Percentiles rank a stretch among this genome's conserved stretches.
phyloP scores from a whole-genome alignment of 176 grass and related monocot genomes.

The Tillandsia leiboldiana region DNA sequence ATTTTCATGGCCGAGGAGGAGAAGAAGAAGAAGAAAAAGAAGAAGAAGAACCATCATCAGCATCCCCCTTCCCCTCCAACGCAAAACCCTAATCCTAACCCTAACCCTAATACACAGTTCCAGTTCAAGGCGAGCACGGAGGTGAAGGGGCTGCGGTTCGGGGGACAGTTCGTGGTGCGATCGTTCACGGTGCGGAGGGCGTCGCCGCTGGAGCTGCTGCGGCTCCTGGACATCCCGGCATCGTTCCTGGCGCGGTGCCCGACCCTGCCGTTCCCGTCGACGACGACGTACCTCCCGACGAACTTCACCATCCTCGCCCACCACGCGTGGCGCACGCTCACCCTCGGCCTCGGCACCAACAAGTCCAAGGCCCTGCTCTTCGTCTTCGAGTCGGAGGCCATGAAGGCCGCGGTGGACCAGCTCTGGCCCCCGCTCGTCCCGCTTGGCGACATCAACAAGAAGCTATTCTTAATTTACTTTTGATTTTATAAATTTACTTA shows the following conservation, averaged over 20 bases:
- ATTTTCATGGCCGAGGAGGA: no score
- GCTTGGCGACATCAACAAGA: slow-evolving; percentile 90
- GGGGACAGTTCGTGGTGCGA: slow-evolving; percentile 86
- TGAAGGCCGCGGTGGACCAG: slow-evolving; percentile 78
- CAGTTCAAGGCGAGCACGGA: slow-evolving; percentile 63
- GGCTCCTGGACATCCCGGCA: slow-evolving; percentile 89
- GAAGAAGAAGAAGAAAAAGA: no score
- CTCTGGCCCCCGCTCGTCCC: slow-evolving; percentile 75
- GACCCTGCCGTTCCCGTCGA: slow-evolving; percentile 86
- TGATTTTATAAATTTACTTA: no score
- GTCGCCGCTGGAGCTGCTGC: slow-evolving; percentile 77
- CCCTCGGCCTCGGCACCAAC: slow-evolving; percentile 88
- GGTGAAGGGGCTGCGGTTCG: slow-evolving; percentile 83
- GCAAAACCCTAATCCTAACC: no score
- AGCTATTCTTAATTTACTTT: no score
- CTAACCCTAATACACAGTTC: no score
- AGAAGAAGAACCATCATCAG: no score
- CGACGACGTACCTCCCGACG: slow-evolving; percentile 73
- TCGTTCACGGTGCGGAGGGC: slow-evolving; percentile 95
- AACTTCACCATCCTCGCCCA: slow-evolving; percentile 98
- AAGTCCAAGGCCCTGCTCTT: slow-evolving; percentile 92
- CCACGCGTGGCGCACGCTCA: slow-evolving; percentile 95
- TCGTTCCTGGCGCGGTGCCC: slow-evolving; percentile 76
- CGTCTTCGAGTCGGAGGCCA: slow-evolving; percentile 85
- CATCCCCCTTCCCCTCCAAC: no score